Evolutionary conservation across 169 alveolate genomes (phyloP), one percentile per base, ranked within the genome.

Genomic region (Plasmodium gallinaceum): DNA sequence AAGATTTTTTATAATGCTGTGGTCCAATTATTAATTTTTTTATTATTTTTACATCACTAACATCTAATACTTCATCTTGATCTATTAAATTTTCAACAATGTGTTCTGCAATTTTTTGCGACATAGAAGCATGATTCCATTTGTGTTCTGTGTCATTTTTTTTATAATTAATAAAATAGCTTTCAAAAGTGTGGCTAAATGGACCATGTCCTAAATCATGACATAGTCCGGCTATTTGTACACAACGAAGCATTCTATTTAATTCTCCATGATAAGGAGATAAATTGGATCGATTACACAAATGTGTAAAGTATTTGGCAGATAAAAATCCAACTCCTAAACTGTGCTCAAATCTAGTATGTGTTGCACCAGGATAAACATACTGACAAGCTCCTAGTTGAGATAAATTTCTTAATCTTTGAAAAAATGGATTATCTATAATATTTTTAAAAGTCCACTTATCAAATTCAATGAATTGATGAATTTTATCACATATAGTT

Each of bases 171-270:
- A 72, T 70, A 51, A 62, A 91, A 64, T 61, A 68, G 74, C 92
- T 88, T 85, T 97, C 98, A 80, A 96, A 97, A 51, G 96, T 85
- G 87, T 97, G 98, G 54, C 97, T 94, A 75, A 94, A 97, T 14
- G 98, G 98, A 7, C 98, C 97, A 86, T 97, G 98, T 5, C 99
- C 99, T 60, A 97, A 86, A 92, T 97, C 98, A 91, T 97, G 98
- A 72, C 97, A 95, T 24, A 97, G 92, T 43, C 98, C 98, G 16
- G 98, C 98, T 37, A 96, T 93, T 9, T 96, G 93, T 16, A 96
- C 95, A 60, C 94, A 85, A 20, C 80, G 90, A 61, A 93, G 85
- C 75, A 94, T 94, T 75, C 88, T 70, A 65, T 65, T 58, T 73
- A 66, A 52, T 86, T 72, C 88, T 46, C 70, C 65, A 62, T 61